Evolutionary conservation across 306 rosid genomes (phyloP).

Genomic region (Sechiopsis laciniata): DNA sequence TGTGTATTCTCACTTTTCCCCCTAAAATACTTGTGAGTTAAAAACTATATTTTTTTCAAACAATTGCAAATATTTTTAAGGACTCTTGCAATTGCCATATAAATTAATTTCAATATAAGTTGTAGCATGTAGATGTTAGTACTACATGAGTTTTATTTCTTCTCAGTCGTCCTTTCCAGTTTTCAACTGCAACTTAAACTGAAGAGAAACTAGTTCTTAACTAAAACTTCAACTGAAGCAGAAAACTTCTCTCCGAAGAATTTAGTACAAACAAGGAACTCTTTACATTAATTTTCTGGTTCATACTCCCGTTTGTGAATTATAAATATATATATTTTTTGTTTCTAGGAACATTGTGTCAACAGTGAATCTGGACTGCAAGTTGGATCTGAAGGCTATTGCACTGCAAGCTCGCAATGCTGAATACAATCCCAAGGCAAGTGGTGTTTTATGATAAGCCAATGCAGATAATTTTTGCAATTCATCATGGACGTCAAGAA

Average conservation of each 20-base stretch:
- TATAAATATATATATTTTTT: background rate
- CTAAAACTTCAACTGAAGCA: background rate
- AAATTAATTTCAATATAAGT: background rate
- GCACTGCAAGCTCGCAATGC: slow-evolving; percentile 94
- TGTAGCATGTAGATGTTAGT: background rate
- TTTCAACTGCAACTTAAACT: background rate
- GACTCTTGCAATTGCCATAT: background rate
- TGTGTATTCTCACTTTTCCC: background rate
- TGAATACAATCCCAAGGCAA: slow-evolving; percentile 94
- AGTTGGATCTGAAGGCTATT: slow-evolving; percentile 84
- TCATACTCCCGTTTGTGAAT: background rate
- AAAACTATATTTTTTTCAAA: background rate
- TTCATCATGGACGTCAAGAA: background rate
- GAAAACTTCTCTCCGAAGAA: background rate
- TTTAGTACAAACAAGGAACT: background rate
- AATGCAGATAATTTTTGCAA: background rate
- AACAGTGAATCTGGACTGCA: slow-evolving; percentile 88
- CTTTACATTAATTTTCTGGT: background rate
- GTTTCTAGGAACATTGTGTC: slow-evolving; percentile 75
- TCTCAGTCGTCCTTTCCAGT: background rate
- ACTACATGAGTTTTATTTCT: background rate
- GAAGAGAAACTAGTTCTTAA: background rate
- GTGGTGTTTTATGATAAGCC: slow-evolving; percentile 13
- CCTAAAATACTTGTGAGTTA: background rate
- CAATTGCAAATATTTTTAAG: background rate